Percentiles rank a stretch among this genome's conserved stretches.
These are phyloP conservation scores for Botrytis fabae DNA, from an alignment of 2,329 filamentous ascomycete species.

Conservation along the genomic window DNA sequence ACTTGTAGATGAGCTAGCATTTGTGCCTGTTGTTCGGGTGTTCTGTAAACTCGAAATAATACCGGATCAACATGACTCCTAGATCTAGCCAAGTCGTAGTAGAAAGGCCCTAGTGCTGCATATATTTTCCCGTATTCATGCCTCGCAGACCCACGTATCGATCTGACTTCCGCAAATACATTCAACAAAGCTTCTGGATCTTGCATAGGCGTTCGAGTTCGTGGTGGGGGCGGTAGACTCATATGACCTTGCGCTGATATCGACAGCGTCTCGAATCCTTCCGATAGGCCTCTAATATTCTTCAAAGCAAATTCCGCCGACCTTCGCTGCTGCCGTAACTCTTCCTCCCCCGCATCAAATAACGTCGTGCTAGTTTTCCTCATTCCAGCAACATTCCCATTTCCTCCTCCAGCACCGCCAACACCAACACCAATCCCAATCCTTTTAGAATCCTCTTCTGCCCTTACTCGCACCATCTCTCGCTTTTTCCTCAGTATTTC, in stretches of 20 bases:
- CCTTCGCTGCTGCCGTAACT: constrained; percentile 55
- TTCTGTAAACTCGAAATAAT: constrained; percentile 81
- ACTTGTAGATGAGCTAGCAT: constrained; percentile 79
- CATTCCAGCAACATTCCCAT: constrained; percentile 23
- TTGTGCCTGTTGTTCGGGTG: constrained; percentile 86
- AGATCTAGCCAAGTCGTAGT: constrained; percentile 74
- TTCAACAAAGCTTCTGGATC: constrained; percentile 67
- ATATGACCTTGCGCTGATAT: constrained; percentile 47
- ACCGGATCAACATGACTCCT: constrained; percentile 76
- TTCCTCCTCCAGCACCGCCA: constrained; percentile 26
- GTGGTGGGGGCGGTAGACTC: constrained; percentile 36
- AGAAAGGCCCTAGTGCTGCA: constrained; percentile 83
- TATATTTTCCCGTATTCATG: constrained; percentile 92
- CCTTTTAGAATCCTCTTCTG: constrained; percentile 41
- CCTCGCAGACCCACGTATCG: constrained; percentile 79
- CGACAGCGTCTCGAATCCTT: constrained; percentile 80
- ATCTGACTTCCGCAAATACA: constrained; percentile 69
- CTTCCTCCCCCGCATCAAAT: constrained; percentile 72
- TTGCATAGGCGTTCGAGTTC: constrained; percentile 45
- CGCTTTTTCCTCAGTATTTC: constrained; percentile 62
- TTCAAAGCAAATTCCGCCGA: constrained; percentile 37
- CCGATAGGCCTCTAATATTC: constrained; percentile 48
- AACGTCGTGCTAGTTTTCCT: constrained; percentile 57
- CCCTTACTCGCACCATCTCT: constrained; percentile 53
- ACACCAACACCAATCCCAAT: constrained; percentile 39